Conservation (phyloP, 2,329 filamentous ascomycete genomes). For the Zasmidium angulare region DNA sequence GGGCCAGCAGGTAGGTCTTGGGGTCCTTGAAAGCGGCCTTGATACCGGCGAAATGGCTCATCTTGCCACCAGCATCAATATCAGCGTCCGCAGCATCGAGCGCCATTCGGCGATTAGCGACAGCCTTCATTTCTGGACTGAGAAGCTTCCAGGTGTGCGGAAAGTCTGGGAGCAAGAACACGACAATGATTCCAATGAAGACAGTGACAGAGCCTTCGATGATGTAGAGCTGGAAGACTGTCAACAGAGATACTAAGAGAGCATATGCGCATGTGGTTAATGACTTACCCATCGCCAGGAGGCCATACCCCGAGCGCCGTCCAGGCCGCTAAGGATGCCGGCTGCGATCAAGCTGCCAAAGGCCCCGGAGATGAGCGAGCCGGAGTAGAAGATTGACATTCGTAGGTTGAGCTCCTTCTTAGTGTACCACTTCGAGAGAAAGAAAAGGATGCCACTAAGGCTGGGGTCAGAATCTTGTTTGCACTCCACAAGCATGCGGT, state of each 20-base stretch:
- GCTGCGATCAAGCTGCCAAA: conserved; percentile 64
- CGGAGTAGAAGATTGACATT: conserved; percentile 66
- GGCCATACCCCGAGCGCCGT: conserved; percentile 55
- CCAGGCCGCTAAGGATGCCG: conserved; percentile 67
- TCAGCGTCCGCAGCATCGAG: conserved; percentile 53
- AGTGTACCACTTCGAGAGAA: conserved; percentile 67
- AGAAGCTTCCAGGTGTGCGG: conserved; percentile 45
- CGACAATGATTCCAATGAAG: conserved; percentile 27
- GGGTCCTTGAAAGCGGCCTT: conserved; percentile 53
- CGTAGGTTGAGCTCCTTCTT: conserved; percentile 66
- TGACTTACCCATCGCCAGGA: conserved; percentile 52
- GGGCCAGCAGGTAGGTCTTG: conserved; percentile 51
- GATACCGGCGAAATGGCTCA: conserved; percentile 50
- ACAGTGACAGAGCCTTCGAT: conserved; percentile 35
- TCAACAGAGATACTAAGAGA: not conserved
- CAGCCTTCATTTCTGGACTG: conserved; percentile 45
- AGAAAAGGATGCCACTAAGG: conserved; percentile 51
- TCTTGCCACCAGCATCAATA: conserved; percentile 48
- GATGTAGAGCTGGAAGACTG: conserved; percentile 40
- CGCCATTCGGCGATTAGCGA: conserved; percentile 51
- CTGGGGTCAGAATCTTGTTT: too few species aligned
- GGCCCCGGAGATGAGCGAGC: conserved; percentile 67
- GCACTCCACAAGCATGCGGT: too few species aligned
- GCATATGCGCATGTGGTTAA: too few species aligned
- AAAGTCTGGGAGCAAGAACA: conserved; percentile 50